A percentile compares a stretch with the other conserved stretches of the same genome.
These are phyloP conservation scores for Penicillium sp. DNA, from an alignment of 2,329 filamentous ascomycete species.

Conservation along the genomic window DNA sequence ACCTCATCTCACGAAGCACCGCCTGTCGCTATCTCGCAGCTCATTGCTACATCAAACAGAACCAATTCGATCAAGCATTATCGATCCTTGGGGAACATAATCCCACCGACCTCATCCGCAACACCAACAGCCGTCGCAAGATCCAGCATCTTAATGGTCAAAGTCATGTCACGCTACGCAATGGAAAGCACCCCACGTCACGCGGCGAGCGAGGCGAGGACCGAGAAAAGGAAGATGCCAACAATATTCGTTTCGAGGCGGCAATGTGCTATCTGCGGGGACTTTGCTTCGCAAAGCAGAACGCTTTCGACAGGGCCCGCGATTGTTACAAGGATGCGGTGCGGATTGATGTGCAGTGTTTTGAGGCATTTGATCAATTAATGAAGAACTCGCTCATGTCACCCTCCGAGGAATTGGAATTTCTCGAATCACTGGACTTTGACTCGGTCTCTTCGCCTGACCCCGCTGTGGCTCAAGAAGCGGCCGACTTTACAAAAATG, in stretches of 20 bases:
- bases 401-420: slow-evolving; percentile 86
- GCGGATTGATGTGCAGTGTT: slow-evolving; percentile 95
- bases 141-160: slow-evolving; percentile 67
- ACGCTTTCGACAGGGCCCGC: slow-evolving; percentile 94
- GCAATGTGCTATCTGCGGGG: slow-evolving; percentile 96
- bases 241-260: slow-evolving; percentile 84
- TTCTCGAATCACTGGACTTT: slow-evolving; percentile 87
- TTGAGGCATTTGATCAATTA: slow-evolving; percentile 95
- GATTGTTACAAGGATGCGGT: slow-evolving; percentile 99
- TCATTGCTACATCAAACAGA: slow-evolving; percentile 92
- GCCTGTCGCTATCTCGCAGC: slow-evolving; percentile 92
- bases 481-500: slow-evolving; percentile 91
- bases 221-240: slow-evolving; percentile 69
- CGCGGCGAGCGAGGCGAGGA: slow-evolving; percentile 64
- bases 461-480: slow-evolving; percentile 74
- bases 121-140: slow-evolving; percentile 69
- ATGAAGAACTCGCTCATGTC: slow-evolving; percentile 95
- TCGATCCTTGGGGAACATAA: slow-evolving; percentile 87
- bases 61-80: slow-evolving; percentile 86
- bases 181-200: slow-evolving; percentile 51
- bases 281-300: slow-evolving; percentile 94
- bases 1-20: slow-evolving; percentile 78
- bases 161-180: slow-evolving; percentile 53
- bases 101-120: slow-evolving; percentile 82
- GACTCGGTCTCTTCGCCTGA: slow-evolving; percentile 75